phyloP scores from a whole-genome alignment of 2,329 filamentous ascomycete genomes.

The Aspergillus novoparasiticus region DNA sequence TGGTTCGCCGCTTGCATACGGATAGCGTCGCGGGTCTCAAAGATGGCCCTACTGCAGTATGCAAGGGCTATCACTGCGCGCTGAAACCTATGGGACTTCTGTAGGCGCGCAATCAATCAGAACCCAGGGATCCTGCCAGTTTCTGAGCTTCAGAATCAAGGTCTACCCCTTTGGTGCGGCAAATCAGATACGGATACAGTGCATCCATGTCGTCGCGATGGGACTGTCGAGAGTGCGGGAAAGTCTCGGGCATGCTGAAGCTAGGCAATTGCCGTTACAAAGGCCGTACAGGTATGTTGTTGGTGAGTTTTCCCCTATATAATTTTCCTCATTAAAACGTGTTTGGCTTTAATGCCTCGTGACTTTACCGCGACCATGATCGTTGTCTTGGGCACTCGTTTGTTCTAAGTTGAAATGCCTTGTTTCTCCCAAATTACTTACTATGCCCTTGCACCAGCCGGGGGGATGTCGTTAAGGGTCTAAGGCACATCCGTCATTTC shows the following conservation, averaged over 20 bases:
- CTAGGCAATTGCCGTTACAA: neutral
- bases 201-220: neutral
- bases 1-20: neutral
- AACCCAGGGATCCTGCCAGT: neutral
- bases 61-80: neutral
- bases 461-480: neutral
- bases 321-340: no score
- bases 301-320: neutral
- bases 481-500: no score
- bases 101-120: neutral
- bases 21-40: neutral
- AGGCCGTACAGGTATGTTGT: neutral
- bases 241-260: neutral
- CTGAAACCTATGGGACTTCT: neutral
- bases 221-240: neutral
- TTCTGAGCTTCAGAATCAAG: neutral
- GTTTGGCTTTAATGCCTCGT: no score
- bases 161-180: neutral
- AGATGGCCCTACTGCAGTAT: neutral
- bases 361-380: neutral
- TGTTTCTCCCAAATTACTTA: neutral
- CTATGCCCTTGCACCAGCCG: neutral
- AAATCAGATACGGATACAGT: neutral
- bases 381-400: neutral
- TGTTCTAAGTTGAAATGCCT: neutral